Percentiles rank a stretch among this genome's conserved stretches.
Conservation (phyloP, 2,329 filamentous ascomycete species). For the Colletotrichum cordylinicola region DNA sequence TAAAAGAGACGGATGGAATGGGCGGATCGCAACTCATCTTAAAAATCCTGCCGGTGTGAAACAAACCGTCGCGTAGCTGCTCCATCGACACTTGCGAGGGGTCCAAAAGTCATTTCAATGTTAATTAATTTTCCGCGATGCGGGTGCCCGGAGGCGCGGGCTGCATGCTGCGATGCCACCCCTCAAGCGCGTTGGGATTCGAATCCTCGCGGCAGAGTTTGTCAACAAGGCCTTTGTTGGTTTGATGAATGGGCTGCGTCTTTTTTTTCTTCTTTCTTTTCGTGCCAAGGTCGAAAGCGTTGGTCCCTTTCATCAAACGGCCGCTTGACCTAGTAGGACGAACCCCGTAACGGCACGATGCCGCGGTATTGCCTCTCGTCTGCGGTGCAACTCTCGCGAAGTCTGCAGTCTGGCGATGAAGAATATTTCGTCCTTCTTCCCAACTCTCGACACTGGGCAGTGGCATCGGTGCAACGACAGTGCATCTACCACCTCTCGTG, state of each 20-base stretch:
- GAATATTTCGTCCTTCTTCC: neutral
- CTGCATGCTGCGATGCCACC: neutral
- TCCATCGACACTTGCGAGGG: neutral
- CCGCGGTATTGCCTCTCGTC: neutral
- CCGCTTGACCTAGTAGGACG: neutral
- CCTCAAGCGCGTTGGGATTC: neutral
- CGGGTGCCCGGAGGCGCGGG: neutral
- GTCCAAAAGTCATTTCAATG: conserved; percentile 14
- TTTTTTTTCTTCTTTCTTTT: neutral
- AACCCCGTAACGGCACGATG: neutral
- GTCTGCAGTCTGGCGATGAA: neutral
- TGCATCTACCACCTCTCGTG: neutral
- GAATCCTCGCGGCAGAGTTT: neutral
- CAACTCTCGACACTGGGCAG: neutral
- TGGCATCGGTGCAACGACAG: neutral
- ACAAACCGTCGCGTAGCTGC: conserved; percentile 8
- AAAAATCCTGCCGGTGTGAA: conserved; percentile 19
- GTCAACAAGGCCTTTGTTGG: neutral
- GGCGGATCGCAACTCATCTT: conserved; percentile 11
- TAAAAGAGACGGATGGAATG: neutral
- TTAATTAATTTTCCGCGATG: conserved; percentile 8
- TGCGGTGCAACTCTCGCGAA: neutral
- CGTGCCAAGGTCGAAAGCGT: neutral
- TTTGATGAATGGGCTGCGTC: neutral
- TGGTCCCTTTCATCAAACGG: neutral